phyloP scores from a whole-genome alignment of 1,284 basidiomycete species.

The Marasmius sp. region DNA sequence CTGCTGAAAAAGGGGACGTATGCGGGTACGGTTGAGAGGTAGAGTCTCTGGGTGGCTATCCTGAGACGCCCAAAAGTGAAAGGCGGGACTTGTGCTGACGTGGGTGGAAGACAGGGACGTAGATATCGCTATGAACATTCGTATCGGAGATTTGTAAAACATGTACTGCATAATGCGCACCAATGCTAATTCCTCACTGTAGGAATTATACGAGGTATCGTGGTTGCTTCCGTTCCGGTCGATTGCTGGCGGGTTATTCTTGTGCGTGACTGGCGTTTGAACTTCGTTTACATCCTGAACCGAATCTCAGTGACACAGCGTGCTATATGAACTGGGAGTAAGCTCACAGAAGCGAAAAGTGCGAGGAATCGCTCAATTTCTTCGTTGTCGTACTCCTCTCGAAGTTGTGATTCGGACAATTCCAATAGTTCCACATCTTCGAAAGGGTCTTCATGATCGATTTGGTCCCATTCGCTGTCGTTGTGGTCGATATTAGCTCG shows the following conservation, averaged over 20 bases:
- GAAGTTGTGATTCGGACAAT: slow-evolving; percentile 41
- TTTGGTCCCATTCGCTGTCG: not conserved
- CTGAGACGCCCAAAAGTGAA: slow-evolving; percentile 57
- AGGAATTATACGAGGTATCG: not conserved
- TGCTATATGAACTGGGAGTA: not conserved
- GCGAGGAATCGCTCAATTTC: slow-evolving; percentile 59
- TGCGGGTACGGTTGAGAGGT: slow-evolving; percentile 48
- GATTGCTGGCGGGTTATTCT: not conserved
- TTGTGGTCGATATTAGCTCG: not conserved
- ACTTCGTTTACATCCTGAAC: no score
- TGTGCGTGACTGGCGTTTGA: no score
- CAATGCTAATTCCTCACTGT: slow-evolving; percentile 41
- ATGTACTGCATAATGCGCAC: slow-evolving; percentile 28
- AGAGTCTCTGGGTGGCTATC: slow-evolving; percentile 53
- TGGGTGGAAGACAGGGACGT: slow-evolving; percentile 44
- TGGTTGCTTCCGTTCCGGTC: not conserved
- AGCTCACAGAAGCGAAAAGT: slow-evolving; percentile 55
- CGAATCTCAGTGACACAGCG: slow-evolving; percentile 42
- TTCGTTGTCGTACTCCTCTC: slow-evolving; percentile 60
- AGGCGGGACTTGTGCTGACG: slow-evolving; percentile 33
- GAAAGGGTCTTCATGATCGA: not conserved
- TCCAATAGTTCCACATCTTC: slow-evolving; percentile 8
- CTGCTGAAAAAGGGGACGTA: slow-evolving; percentile 46
- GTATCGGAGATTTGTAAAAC: slow-evolving; percentile 5
- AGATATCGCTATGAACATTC: slow-evolving; percentile 37